Base-by-base conservation (phyloP, 805 yeast genomes). In the Saturnispora besseyi region DNA sequence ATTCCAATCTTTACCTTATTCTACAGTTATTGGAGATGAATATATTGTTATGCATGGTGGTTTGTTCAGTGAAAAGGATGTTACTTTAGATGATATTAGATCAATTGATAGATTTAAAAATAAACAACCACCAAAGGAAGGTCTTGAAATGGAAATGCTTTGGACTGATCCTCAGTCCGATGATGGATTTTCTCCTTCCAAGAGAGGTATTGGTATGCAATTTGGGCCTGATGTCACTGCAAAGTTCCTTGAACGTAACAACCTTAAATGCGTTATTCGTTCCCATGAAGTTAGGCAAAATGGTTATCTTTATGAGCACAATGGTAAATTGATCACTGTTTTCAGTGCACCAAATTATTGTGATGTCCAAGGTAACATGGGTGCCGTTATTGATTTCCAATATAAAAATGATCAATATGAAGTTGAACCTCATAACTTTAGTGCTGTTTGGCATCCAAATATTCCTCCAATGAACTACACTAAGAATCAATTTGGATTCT, bases 331-430 rank as follows among this genome's bases (percentile, higher is more conserved):
- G 46, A 79, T 89, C 48, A 93, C 99, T 0, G 96, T 93, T n/a
- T 93, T 93, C 66, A 83, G 95, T 66, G 99, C 99, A 0, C 99
- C 99, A 33, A 91, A 93, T 65, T 91, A 91, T 67, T 91, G 98
- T 70, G 99, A 93, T 64, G 72, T 83, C 13, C 89, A 87, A 49
- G 96, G 95, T 12, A 93, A 93, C 66, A 66, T 79, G 56, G 99
- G 97, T 48, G 98, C 95, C 9, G 84, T 85, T 50, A 83, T 93
- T 53, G 85, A 89, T 60, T 76, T 91, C 56, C 67, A 74, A 53
- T 73, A 71, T 15, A 59, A 66, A 7, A 73, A 77, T 55, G 75
- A 71, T 41, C 76, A 73, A 18, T 70, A 71, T 44, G 66, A 73
- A 48, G 32, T 49, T 4, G 48, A 49, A 13, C 46, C 46, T 4